These are phyloP conservation scores for Petunia axillaris DNA, from an alignment of 257 asterid genomes.

Conservation along the genomic window DNA sequence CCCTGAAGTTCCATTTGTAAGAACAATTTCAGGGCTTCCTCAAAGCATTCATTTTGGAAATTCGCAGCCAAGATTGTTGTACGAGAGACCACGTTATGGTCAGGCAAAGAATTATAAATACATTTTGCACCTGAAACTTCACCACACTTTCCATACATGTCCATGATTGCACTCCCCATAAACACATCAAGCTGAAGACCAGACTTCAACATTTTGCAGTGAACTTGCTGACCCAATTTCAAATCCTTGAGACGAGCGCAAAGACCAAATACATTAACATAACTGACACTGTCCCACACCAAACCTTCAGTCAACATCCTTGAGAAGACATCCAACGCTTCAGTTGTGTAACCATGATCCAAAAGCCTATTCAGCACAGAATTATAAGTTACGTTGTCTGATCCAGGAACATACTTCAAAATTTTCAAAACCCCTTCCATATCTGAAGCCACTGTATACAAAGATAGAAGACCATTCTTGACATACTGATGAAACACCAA, in stretches of 20 bases:
- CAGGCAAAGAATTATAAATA: conserved; percentile 43
- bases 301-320: conserved; percentile 43
- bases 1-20: conserved; percentile 53
- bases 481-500: conserved; percentile 65
- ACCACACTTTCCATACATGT: conserved; percentile 88
- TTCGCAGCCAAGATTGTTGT: conserved; percentile 71
- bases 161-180: conserved; percentile 62
- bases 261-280: conserved; percentile 58
- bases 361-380: conserved; percentile 59
- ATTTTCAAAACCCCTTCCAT: conserved; percentile 52
- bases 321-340: conserved; percentile 54
- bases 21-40: conserved; percentile 71
- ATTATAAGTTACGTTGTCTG: conserved; percentile 65
- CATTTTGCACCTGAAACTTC: conserved; percentile 48
- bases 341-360: conserved; percentile 45
- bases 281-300: conserved; percentile 66
- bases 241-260: conserved; percentile 61
- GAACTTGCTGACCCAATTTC: conserved; percentile 68
- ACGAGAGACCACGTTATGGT: conserved; percentile 73
- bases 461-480: conserved; percentile 63
- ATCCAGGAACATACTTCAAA: conserved; percentile 51
- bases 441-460: conserved; percentile 58
- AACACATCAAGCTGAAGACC: conserved; percentile 55
- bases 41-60: conserved; percentile 71
- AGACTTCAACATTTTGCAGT: conserved; percentile 49